phyloP scores from a whole-genome alignment of 768 basidiomycete species.

The Hygrophorus russula region DNA sequence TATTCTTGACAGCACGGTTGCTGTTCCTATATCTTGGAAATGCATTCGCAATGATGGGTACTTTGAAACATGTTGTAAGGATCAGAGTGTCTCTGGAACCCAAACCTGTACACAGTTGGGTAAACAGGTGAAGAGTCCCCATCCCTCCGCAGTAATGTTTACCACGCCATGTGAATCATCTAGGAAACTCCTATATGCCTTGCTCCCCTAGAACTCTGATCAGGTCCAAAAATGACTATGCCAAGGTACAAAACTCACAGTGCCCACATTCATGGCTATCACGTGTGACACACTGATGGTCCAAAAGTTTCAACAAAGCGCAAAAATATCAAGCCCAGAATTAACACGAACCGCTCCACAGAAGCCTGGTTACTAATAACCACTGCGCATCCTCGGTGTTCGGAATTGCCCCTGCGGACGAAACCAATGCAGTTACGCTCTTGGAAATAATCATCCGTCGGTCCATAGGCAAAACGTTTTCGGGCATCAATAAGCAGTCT shows the following conservation, averaged over 20 bases:
- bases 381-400: slow-evolving; percentile 55
- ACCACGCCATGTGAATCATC: slow-evolving; percentile 32
- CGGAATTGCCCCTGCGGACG: slow-evolving; percentile 49
- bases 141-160: slow-evolving; percentile 41
- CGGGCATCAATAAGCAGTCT: slow-evolving; percentile 47
- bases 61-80: no score
- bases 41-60: no score
- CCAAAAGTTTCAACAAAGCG: neutral
- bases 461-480: slow-evolving; percentile 57
- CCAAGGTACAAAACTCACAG: slow-evolving; percentile 28
- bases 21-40: no score
- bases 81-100: no score
- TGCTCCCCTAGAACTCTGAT: slow-evolving; percentile 23
- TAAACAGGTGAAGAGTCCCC: slow-evolving; percentile 55
- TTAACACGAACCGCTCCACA: slow-evolving; percentile 19
- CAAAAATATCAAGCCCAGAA: neutral
- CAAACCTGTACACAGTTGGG: slow-evolving; percentile 50
- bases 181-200: slow-evolving; percentile 38
- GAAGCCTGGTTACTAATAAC: slow-evolving; percentile 54
- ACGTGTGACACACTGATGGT: slow-evolving; percentile 24
- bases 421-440: slow-evolving; percentile 65
- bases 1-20: no score
- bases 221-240: slow-evolving; percentile 2
- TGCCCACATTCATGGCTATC: slow-evolving; percentile 59
- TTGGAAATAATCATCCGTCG: slow-evolving; percentile 46